Evolutionary conservation across 805 yeast genomes (phyloP).

Genomic region (Suhomyces faveliae): DNA sequence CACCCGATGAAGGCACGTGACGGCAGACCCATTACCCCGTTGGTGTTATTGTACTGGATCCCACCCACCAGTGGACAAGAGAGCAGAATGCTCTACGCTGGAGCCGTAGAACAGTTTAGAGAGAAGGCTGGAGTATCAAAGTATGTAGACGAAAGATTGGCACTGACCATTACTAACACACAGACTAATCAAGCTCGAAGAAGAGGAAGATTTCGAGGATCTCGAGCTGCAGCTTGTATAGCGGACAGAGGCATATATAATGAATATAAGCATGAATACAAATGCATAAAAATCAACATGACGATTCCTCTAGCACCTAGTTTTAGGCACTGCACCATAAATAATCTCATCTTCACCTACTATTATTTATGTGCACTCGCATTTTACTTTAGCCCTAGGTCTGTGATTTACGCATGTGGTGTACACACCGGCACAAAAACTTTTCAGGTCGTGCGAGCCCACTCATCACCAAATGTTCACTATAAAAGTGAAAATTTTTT

Average conservation of each 20-base stretch:
- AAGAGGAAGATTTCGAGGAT: slow-evolving; percentile 69
- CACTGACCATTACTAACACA: slow-evolving; percentile 17
- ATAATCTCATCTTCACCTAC: not conserved
- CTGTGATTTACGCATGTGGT: not conserved
- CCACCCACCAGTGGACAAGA: slow-evolving; percentile 86
- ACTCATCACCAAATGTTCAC: slow-evolving; percentile 14
- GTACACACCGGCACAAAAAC: not conserved
- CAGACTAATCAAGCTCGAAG: slow-evolving; percentile 59
- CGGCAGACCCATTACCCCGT: slow-evolving; percentile 71
- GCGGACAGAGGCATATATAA: not conserved
- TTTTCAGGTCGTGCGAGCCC: slow-evolving; percentile 2
- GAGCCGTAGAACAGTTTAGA: slow-evolving; percentile 78
- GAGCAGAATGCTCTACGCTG: slow-evolving; percentile 85
- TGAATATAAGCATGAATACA: not conserved
- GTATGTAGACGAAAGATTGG: slow-evolving; percentile 27
- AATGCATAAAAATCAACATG: too few species aligned
- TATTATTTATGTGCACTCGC: not conserved
- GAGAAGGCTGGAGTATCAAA: slow-evolving; percentile 74
- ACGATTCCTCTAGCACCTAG: too few species aligned
- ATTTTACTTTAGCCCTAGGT: not conserved
- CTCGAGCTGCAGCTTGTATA: slow-evolving; percentile 36
- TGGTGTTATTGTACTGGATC: slow-evolving; percentile 80
- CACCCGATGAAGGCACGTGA: slow-evolving; percentile 70
- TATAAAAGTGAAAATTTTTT: slow-evolving; percentile 13
- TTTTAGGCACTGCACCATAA: too few species aligned